Percentiles rank a stretch among this genome's conserved stretches.
Evolutionary conservation across 495 filamentous ascomycete genomes (phyloP).

Genomic region (Saxophila tyrrhenica): DNA sequence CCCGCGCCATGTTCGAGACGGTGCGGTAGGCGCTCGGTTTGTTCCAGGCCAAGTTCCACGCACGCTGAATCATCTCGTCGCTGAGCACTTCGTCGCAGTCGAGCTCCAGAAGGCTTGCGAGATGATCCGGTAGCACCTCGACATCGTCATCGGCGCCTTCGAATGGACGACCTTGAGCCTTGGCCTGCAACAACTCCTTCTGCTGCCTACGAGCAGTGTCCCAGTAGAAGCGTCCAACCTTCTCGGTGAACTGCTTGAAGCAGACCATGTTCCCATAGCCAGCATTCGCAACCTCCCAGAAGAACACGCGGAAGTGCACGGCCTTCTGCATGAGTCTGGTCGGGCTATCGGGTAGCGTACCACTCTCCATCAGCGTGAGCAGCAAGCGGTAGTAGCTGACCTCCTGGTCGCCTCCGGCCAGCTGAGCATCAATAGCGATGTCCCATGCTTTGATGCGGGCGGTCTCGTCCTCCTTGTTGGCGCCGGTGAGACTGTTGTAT

Average conservation of each 20-base stretch:
- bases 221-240: constrained; percentile 67
- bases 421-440: constrained; percentile 87
- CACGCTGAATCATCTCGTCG: constrained; percentile 66
- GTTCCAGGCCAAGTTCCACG: constrained; percentile 88
- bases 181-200: constrained; percentile 26
- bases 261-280: constrained; percentile 48
- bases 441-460: constrained; percentile 87
- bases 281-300: constrained; percentile 63
- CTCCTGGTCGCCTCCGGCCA: constrained; percentile 85
- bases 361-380: constrained; percentile 78
- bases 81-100: constrained; percentile 73
- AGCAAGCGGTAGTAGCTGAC: constrained; percentile 79
- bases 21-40: constrained; percentile 56
- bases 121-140: constrained; percentile 64
- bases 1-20: constrained; percentile 57
- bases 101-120: constrained; percentile 58
- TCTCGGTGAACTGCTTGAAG: constrained; percentile 53
- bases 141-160: constrained; percentile 35
- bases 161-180: constrained; percentile 6
- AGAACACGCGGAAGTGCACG: constrained; percentile 74
- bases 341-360: constrained; percentile 75
- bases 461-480: constrained; percentile 73
- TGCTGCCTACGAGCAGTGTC: constrained; percentile 58
- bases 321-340: constrained; percentile 84
- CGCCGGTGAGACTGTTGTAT: constrained; percentile 67